Conservation (phyloP, 2,329 filamentous ascomycete species). For the Neofusicoccum cordaticola region DNA sequence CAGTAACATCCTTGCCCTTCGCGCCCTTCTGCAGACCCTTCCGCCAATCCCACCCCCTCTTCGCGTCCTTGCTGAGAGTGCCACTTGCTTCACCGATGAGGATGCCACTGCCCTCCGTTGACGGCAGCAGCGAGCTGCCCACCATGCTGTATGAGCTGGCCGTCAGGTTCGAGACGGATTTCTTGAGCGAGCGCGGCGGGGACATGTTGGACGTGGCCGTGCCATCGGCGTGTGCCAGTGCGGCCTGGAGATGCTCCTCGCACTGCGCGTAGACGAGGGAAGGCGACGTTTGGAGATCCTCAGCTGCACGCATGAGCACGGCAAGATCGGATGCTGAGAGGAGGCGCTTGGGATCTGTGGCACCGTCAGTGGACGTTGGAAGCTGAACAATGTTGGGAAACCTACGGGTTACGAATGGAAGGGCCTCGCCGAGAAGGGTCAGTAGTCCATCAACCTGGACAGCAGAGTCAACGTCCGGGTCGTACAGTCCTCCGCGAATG, state of each 20-base stretch:
- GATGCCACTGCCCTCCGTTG: conserved; percentile 48
- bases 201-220: conserved; percentile 20
- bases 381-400: conserved; percentile 21
- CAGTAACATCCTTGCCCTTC: conserved; percentile 68
- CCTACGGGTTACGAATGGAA: conserved; percentile 64
- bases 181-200: conserved; percentile 51
- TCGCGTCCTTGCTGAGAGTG: conserved; percentile 34
- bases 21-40: conserved; percentile 55
- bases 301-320: conserved; percentile 70
- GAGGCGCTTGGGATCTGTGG: conserved; percentile 49
- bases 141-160: conserved; percentile 62
- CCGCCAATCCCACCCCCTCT: conserved; percentile 73
- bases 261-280: conserved; percentile 70
- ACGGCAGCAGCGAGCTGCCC: conserved; percentile 65
- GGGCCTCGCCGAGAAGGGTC: conserved; percentile 76
- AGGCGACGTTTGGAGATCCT: conserved; percentile 75
- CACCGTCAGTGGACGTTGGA: conserved; percentile 24
- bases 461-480: conserved; percentile 74
- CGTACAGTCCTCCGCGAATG: conserved; percentile 86
- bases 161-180: conserved; percentile 51
- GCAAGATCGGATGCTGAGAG: conserved; percentile 72
- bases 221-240: conserved; percentile 64
- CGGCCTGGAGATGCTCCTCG: conserved; percentile 74
- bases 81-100: conserved; percentile 33
- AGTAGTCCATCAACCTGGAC: conserved; percentile 86